Evolutionary conservation across 2,329 filamentous ascomycete genomes (phyloP), one percentile per base, ranked within the genome.

Genomic region (Beauveria pseudobassiana): DNA sequence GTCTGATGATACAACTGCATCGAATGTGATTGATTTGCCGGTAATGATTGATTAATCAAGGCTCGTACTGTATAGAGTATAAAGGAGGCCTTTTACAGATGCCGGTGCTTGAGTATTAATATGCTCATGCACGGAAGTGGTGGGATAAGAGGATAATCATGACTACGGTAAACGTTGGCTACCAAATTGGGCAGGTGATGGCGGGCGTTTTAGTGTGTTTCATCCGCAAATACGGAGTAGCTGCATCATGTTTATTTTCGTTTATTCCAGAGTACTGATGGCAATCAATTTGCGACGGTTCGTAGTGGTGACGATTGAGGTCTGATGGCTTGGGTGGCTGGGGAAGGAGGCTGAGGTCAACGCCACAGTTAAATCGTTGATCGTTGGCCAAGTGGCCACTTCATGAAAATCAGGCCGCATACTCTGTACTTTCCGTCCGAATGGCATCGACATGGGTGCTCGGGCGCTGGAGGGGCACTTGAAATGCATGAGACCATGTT

Each of bases 291-390:
- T 57, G 43, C 28, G 42, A 57, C 42, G 28, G 26, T 22, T 34
- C 9, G 9, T n/a, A 7, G 5, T 34, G 53, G 53, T 34, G 26
- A 16, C 12, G 24, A 8, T 46, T 7, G 26, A 18, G 20, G 14
- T 42, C 20, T 45, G 40, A 40, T 56, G 53, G 53, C 42, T 56
- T n/a, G 18, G 53, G 53, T 55, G 53, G 53, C 53, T 56, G 53
- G 53, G 12, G 22, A 45, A 16, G 14, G 14, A 28, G 20, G 20
- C 9, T 53, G 12, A 40, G 9, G 34, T 10, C 12, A 42, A 38
- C 51, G 51, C 51, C 51, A 54, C 51, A 54, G 51, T 43, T 5
- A 1, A 43, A 54, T n/a, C 38, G 8, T n/a, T 16, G 45, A 54
- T n/a, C 51, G 7, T n/a, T 14, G 45, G 20, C 12, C 12, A 48